Conservation (phyloP, 306 rosid species). For the Ammopiptanthus mongolicus region DNA sequence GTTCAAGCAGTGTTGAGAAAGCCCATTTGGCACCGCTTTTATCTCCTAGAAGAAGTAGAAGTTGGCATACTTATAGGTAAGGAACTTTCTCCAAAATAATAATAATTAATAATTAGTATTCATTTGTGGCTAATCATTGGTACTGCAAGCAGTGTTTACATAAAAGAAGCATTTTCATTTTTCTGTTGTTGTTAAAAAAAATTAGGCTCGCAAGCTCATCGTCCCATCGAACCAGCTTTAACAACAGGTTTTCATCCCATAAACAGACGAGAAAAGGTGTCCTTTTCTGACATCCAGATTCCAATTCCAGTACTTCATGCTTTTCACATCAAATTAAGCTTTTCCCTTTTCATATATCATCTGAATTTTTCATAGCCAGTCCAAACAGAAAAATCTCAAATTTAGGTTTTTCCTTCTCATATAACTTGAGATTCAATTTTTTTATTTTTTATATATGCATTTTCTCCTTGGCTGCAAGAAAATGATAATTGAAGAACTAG, state of each 20-base stretch:
- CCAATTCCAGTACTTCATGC: constrained; percentile 32
- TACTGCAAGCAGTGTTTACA: neutral
- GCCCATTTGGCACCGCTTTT: too few species aligned
- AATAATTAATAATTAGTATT: too few species aligned
- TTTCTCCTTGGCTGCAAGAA: constrained; percentile 19
- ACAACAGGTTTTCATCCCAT: constrained; percentile 9
- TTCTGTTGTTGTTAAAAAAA: neutral
- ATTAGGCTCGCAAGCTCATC: constrained; percentile 29
- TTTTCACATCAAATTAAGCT: constrained; percentile 17
- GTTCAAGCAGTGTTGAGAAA: too few species aligned
- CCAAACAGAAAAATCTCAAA: neutral
- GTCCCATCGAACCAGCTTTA: constrained; percentile 21
- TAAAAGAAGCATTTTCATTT: neutral
- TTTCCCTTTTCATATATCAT: neutral
- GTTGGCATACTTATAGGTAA: too few species aligned
- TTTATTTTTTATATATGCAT: neutral
- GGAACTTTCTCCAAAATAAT: too few species aligned
- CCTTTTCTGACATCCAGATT: constrained; percentile 15
- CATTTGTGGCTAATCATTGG: neutral
- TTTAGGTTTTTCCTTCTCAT: neutral
- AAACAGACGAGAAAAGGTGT: neutral
- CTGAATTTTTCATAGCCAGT: neutral
- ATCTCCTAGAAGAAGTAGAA: too few species aligned
- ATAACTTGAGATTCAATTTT: constrained; percentile 10
- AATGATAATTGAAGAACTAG: constrained; percentile 22